These are phyloP conservation scores for Serendipita sp. DNA, from an alignment of 768 basidiomycete genomes.

Conservation along the genomic window DNA sequence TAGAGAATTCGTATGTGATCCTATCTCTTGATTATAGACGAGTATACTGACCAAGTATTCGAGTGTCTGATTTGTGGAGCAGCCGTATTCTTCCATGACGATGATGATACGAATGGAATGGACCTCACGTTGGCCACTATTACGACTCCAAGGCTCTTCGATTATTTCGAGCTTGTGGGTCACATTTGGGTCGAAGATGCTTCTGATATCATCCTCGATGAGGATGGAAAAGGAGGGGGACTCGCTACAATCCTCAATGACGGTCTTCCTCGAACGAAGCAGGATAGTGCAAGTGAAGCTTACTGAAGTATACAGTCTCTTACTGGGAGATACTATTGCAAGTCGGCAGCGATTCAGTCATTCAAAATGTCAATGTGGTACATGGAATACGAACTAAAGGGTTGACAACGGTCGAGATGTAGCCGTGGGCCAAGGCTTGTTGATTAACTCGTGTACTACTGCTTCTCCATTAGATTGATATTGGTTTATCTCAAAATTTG, in stretches of 20 bases:
- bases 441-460: no score
- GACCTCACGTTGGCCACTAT: background rate
- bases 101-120: background rate
- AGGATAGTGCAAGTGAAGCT: background rate
- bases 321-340: no score
- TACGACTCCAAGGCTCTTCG: background rate
- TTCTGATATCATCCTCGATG: background rate
- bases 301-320: background rate
- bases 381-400: no score
- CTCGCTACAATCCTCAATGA: background rate
- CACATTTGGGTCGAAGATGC: constrained; percentile 3
- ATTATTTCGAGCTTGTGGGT: background rate
- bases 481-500: background rate
- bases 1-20: background rate
- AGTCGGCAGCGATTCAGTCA: no score
- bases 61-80: background rate
- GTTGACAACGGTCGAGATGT: no score
- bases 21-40: background rate
- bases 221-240: background rate
- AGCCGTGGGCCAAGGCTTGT: no score
- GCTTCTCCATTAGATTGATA: background rate
- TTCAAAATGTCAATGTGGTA: no score
- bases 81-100: background rate
- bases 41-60: background rate
- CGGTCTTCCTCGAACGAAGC: background rate